Evolutionary conservation across 1,284 basidiomycete genomes (phyloP).

Genomic region (Irpex rosettiformis): DNA sequence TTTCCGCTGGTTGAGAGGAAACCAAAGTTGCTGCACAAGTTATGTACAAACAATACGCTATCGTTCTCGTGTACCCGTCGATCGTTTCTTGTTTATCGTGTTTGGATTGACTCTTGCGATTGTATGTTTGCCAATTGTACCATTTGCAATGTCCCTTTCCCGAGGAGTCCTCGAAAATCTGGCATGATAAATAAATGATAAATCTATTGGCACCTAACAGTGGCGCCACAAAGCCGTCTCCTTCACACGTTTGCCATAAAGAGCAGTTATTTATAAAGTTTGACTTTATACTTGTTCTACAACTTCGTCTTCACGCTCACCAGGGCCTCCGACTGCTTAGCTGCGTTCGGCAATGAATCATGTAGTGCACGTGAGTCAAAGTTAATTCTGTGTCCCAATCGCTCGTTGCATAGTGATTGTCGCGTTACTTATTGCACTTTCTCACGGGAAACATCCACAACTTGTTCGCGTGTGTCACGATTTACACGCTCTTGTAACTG

Average conservation of each 20-base stretch:
- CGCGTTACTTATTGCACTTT: neutral
- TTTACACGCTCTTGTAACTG: neutral
- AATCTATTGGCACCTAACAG: neutral
- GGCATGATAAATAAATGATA: neutral
- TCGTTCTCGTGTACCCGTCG: neutral
- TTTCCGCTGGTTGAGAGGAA: neutral
- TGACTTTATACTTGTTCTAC: neutral
- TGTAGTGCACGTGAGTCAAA: no score
- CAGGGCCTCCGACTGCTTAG: no score
- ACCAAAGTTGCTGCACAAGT: neutral
- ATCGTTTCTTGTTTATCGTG: neutral
- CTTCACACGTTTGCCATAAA: neutral
- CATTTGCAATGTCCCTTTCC: neutral
- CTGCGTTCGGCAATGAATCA: no score
- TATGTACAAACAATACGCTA: neutral
- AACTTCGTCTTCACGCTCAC: no score
- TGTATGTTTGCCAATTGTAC: neutral
- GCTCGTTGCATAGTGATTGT: neutral
- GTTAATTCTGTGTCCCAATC: no score
- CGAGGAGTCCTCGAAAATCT: neutral
- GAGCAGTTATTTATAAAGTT: no score
- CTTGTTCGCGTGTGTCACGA: neutral
- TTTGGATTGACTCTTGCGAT: neutral
- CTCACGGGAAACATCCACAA: neutral
- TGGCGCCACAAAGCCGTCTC: conserved; percentile 1